phyloP scores from a whole-genome alignment of 257 asterid genomes.

The Paraleonurus japonicus region DNA sequence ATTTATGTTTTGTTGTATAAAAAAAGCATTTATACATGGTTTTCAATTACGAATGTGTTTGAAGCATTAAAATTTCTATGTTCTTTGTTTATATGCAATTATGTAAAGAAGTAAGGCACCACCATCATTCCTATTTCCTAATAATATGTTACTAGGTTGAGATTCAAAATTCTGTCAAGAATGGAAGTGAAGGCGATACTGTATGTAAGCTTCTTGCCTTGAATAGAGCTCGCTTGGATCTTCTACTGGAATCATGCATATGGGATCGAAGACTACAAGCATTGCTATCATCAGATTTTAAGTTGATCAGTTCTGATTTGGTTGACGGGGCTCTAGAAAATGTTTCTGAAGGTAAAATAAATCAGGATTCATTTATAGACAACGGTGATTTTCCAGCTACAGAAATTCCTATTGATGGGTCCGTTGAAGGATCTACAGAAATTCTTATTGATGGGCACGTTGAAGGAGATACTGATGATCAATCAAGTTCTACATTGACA shows the following conservation, averaged over 20 bases:
- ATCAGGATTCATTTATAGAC: slow-evolving; percentile 29
- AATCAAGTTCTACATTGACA: slow-evolving; percentile 21
- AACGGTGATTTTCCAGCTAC: slow-evolving; percentile 34
- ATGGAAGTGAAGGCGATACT: slow-evolving; percentile 45
- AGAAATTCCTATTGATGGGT: slow-evolving; percentile 50
- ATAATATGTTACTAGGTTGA: slow-evolving; percentile 48
- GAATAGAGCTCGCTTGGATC: slow-evolving; percentile 67
- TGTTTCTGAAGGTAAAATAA: slow-evolving; percentile 32
- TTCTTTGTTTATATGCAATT: neutral
- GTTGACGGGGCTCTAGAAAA: slow-evolving; percentile 31
- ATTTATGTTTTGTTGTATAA: neutral
- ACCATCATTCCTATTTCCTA: slow-evolving; percentile 22
- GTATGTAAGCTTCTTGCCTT: slow-evolving; percentile 53
- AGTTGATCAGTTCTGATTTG: slow-evolving; percentile 29
- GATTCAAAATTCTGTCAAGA: slow-evolving; percentile 43
- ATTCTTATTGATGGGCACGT: slow-evolving; percentile 43
- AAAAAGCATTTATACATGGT: slow-evolving; percentile 1
- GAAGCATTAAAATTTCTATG: neutral
- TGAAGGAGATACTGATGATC: slow-evolving; percentile 34
- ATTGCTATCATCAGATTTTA: slow-evolving; percentile 55
- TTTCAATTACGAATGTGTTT: neutral
- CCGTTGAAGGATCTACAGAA: slow-evolving; percentile 40
- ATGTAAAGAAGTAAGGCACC: neutral
- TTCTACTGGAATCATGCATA: slow-evolving; percentile 65
- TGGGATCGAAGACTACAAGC: slow-evolving; percentile 86